phyloP scores from a whole-genome alignment of 2,329 filamentous ascomycete species.

The Aspergillus ruber region DNA sequence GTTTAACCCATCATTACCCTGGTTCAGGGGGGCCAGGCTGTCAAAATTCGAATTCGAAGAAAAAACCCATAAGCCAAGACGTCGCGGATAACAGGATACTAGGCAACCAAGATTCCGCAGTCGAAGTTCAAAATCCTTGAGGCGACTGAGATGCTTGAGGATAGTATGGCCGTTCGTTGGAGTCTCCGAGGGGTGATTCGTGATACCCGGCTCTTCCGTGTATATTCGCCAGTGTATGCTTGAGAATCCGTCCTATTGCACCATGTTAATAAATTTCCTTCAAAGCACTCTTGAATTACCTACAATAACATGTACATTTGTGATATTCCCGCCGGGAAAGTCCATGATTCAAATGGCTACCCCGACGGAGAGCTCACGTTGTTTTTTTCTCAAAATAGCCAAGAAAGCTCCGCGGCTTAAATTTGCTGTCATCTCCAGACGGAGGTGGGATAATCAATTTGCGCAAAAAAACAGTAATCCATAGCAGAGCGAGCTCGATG shows the following conservation, averaged over 20 bases:
- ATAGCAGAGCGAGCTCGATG: slow-evolving; percentile 13
- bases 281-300: slow-evolving; percentile 9
- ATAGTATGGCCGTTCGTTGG: slow-evolving; percentile 32
- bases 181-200: slow-evolving; percentile 24
- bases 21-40: slow-evolving; percentile 20
- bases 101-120: slow-evolving; percentile 32
- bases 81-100: slow-evolving; percentile 31
- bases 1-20: slow-evolving; percentile 19
- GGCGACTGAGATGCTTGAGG: slow-evolving; percentile 32
- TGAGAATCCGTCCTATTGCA: slow-evolving; percentile 35
- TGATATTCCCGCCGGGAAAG: slow-evolving; percentile 37
- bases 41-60: slow-evolving; percentile 34
- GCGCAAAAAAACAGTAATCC: slow-evolving; percentile 9
- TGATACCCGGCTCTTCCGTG: slow-evolving; percentile 29
- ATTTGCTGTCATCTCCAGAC: slow-evolving; percentile 31
- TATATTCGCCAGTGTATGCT: slow-evolving; percentile 39
- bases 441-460: slow-evolving; percentile 5
- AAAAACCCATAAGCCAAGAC: slow-evolving; percentile 36
- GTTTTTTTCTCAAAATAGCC: slow-evolving; percentile 19
- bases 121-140: slow-evolving; percentile 33
- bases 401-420: slow-evolving; percentile 15
- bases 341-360: slow-evolving; percentile 32
- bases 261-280: neutral
- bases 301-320: slow-evolving; percentile 38
- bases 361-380: slow-evolving; percentile 19